These are phyloP conservation scores for Creolimax fragrantissima DNA, from an alignment of 78 protist species.

Conservation along the genomic window DNA sequence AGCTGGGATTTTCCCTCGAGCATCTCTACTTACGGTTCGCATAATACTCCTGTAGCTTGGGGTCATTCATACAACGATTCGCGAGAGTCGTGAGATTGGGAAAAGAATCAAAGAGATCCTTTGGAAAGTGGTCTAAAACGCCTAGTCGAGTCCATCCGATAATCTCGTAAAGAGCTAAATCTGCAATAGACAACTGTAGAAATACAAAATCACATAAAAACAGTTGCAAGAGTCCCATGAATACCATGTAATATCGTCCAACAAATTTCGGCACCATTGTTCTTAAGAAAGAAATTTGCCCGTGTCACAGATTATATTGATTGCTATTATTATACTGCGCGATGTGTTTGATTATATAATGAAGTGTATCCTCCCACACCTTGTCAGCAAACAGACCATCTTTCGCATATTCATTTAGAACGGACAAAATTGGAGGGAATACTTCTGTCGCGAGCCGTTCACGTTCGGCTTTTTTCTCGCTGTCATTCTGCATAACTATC, in stretches of 20 bases:
- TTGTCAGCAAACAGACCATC: not conserved
- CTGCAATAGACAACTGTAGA: not conserved
- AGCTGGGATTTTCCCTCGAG: no score
- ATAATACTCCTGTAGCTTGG: not conserved
- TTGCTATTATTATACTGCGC: no score
- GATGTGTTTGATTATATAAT: no score
- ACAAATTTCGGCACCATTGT: no score
- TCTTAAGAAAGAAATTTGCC: no score
- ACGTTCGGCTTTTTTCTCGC: not conserved
- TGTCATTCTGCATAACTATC: not conserved
- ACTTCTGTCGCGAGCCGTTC: not conserved
- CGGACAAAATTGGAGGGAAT: not conserved
- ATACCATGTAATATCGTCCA: no score
- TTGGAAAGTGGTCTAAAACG: not conserved
- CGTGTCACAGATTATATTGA: no score
- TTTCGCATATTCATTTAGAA: not conserved
- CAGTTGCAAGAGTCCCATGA: no score
- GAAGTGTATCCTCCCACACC: no score
- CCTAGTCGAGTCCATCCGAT: not conserved
- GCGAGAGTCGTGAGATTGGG: not conserved
- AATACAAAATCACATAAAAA: no score
- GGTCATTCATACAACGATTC: not conserved
- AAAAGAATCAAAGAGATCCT: not conserved
- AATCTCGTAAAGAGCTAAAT: not conserved
- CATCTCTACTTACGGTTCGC: not conserved